These are phyloP conservation scores for Ceratocystis colombiana DNA, from an alignment of 2,329 filamentous ascomycete species.

Conservation along the genomic window DNA sequence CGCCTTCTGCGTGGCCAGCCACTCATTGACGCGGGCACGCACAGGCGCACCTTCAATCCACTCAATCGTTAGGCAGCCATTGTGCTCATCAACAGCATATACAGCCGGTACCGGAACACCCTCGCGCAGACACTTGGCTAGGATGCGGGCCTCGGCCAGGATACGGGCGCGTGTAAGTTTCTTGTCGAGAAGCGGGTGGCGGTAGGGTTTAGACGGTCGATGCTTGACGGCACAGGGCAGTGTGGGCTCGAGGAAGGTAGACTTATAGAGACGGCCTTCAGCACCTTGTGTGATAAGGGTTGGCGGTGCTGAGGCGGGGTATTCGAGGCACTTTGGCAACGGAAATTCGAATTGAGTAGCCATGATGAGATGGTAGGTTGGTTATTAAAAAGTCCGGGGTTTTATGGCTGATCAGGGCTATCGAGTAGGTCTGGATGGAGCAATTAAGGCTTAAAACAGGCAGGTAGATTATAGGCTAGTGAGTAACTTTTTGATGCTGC, in stretches of 20 bases:
- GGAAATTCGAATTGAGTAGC: slow-evolving; percentile 32
- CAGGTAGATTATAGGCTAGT: not conserved
- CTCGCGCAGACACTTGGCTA: slow-evolving; percentile 67
- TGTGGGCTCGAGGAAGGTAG: slow-evolving; percentile 60
- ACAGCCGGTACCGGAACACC: slow-evolving; percentile 75
- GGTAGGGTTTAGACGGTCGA: slow-evolving; percentile 81
- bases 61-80: slow-evolving; percentile 72
- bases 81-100: slow-evolving; percentile 53
- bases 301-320: slow-evolving; percentile 50
- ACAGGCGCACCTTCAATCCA: slow-evolving; percentile 70
- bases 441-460: not conserved
- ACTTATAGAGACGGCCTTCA: slow-evolving; percentile 87
- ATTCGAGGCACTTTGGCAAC: slow-evolving; percentile 55
- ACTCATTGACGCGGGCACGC: slow-evolving; percentile 57
- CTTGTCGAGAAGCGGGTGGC: slow-evolving; percentile 79
- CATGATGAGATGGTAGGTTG: not conserved
- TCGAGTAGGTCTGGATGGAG: not conserved
- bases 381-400: not conserved
- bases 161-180: slow-evolving; percentile 80
- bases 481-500: too few species aligned
- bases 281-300: slow-evolving; percentile 81
- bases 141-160: slow-evolving; percentile 75
- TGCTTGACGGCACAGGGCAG: slow-evolving; percentile 76
- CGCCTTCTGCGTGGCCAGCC: slow-evolving; percentile 45
- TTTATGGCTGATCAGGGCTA: not conserved